A percentile compares a stretch with the other conserved stretches of the same genome.
phyloP scores from a whole-genome alignment of 208 protist genomes.

The Leptomonas seymouri region DNA sequence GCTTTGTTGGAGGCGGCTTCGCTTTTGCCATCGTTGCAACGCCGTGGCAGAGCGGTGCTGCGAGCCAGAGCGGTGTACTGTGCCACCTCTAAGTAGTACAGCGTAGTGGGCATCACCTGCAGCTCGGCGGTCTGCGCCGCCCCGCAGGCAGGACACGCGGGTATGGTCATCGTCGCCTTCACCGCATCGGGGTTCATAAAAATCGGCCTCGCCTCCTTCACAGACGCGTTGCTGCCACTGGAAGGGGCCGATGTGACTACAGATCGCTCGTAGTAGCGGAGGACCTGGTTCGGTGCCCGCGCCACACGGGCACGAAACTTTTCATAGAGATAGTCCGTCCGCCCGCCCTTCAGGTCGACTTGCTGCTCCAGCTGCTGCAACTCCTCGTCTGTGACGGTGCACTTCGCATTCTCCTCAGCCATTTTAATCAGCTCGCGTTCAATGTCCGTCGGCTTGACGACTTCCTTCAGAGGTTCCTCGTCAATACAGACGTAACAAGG shows the following conservation, averaged over 20 bases:
- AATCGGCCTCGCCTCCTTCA: constrained; percentile 42
- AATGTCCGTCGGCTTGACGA: constrained; percentile 60
- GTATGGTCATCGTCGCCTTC: constrained; percentile 43
- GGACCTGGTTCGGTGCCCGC: constrained; percentile 67
- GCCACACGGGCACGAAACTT: constrained; percentile 72
- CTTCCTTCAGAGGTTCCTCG: constrained; percentile 59
- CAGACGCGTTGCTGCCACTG: neutral
- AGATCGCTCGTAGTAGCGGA: constrained; percentile 75
- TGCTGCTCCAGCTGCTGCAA: constrained; percentile 65
- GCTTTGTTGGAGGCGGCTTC: no score
- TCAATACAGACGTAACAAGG: constrained; percentile 72
- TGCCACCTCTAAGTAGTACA: constrained; percentile 72
- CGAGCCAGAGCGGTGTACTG: constrained; percentile 43
- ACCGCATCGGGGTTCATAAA: constrained; percentile 82
- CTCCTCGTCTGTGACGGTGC: constrained; percentile 50
- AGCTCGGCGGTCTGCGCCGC: constrained; percentile 70
- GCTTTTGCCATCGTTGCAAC: neutral
- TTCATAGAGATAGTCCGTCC: constrained; percentile 76
- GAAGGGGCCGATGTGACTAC: neutral
- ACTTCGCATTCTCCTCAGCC: constrained; percentile 54
- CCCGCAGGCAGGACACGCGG: constrained; percentile 64
- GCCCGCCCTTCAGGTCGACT: constrained; percentile 74
- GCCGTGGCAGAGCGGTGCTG: neutral
- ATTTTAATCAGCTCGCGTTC: constrained; percentile 67
- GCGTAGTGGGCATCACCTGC: constrained; percentile 80